These are phyloP conservation scores for Chrysoporthe cubensis DNA, from an alignment of 2,329 filamentous ascomycete species.

Conservation along the genomic window DNA sequence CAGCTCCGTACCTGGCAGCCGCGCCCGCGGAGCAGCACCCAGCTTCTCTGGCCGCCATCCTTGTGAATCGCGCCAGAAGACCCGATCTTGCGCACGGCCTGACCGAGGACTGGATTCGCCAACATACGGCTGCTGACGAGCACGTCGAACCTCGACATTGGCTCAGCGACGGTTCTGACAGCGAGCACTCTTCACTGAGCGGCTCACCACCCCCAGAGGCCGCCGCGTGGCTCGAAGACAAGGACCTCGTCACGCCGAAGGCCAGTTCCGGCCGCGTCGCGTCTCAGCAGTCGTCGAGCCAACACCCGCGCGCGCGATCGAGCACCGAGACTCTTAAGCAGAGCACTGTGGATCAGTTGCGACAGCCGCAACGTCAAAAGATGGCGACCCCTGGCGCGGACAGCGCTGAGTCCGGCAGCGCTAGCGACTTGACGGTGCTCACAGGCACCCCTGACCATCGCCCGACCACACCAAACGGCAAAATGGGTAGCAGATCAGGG, in stretches of 20 bases:
- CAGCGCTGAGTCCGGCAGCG: conserved; percentile 27
- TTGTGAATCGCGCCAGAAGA: conserved; percentile 65
- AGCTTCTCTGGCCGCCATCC: conserved; percentile 53
- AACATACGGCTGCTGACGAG: conserved; percentile 74
- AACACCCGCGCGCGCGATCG: conserved; percentile 51
- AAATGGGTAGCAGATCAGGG: not conserved
- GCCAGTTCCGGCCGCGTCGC: conserved; percentile 36
- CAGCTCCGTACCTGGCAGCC: conserved; percentile 49
- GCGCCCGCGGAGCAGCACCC: conserved; percentile 44
- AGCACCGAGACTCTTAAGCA: conserved; percentile 61
- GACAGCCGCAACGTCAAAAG: conserved; percentile 23
- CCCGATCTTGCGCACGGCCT: conserved; percentile 58
- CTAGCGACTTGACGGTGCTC: conserved; percentile 5
- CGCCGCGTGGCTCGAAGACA: conserved; percentile 53
- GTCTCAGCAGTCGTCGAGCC: conserved; percentile 42
- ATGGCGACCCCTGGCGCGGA: conserved; percentile 36
- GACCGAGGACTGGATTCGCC: conserved; percentile 85
- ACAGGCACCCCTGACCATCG: conserved; percentile 21
- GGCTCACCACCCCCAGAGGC: conserved; percentile 60
- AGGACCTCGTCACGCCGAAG: conserved; percentile 53
- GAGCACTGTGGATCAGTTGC: conserved; percentile 35
- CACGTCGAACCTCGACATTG: conserved; percentile 76
- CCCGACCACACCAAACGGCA: conserved; percentile 19
- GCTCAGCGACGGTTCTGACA: conserved; percentile 79
- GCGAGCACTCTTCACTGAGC: conserved; percentile 76